Base-by-base conservation (phyloP, 179 eudicot species). In the Silene coronaria region DNA sequence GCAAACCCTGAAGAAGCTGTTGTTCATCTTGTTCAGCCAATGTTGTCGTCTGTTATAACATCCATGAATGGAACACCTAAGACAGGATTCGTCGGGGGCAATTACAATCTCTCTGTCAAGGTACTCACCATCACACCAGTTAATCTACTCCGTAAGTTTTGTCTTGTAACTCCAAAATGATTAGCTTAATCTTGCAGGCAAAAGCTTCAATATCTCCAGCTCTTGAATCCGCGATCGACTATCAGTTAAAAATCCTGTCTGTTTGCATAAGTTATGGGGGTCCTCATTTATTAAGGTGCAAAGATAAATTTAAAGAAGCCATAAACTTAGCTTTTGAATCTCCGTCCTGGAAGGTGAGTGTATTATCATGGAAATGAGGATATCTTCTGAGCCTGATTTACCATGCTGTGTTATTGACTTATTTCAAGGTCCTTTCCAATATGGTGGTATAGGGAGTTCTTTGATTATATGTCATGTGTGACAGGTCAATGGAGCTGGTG, bases 401-500 rank as follows among this genome's bases (percentile, higher is more conserved):
- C 23, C 34, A 17, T 3, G 28, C 23, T 9, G 48, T 42, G 48
- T 42, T 42, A 42, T 11, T 42, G 48, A 42, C 48, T 36, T 51
- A 48, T 61, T 12, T 69, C 36, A 16, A 46, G 27, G 69, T 58
- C 64, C 48, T 70, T 72, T 75, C 57, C 48, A 67, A 30, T 30
- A 62, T 80, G 42, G 65, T 46, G 27, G 67, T 28, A 10, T 71
- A 9, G 17, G 46, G 16, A 71, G 38, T 77, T 73, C 16, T 77
- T 60, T 17, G 46, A 67, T 73, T 65, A 42, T 72, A 80, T 76
- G 64, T 70, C 71, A 64, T 77, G 51, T 83, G 82, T 26, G 67
- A 77, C 87, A 96, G 99, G 96, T 96, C 78, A 93, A 93, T 80
- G 95, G 97, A 55, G 97, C 96, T 74, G 97, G 99, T 53, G 99